phyloP scores from a whole-genome alignment of 495 filamentous ascomycete genomes.

The Lasiosphaeriaceae sp. region DNA sequence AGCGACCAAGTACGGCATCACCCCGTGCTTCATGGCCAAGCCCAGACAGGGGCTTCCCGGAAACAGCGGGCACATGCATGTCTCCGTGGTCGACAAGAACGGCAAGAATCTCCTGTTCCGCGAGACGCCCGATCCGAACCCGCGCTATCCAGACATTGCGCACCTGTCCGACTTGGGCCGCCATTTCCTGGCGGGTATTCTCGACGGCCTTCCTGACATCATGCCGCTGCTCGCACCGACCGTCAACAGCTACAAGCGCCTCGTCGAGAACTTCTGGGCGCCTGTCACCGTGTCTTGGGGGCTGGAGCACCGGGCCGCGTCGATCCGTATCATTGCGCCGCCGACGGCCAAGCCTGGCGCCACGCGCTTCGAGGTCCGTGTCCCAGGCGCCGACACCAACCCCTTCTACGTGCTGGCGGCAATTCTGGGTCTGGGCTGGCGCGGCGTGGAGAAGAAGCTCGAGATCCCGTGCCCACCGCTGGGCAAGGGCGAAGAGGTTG shows the following conservation, averaged over 20 bases:
- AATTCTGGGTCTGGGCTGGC: conserved; percentile 79
- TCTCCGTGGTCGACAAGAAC: conserved; percentile 68
- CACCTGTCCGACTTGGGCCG: conserved; percentile 82
- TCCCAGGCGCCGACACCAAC: conserved; percentile 87
- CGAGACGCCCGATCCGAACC: conserved; percentile 60
- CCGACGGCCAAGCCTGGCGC: conserved; percentile 78
- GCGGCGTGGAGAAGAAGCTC: conserved; percentile 86
- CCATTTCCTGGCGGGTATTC: conserved; percentile 88
- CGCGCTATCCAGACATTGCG: conserved; percentile 68
- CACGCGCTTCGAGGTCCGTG: conserved; percentile 87
- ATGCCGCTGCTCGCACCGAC: conserved; percentile 95
- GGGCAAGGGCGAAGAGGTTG: conserved; percentile 76
- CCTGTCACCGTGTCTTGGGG: conserved; percentile 98
- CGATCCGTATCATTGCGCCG: conserved; percentile 82
- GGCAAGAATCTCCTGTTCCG: conserved; percentile 80
- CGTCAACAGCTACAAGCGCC: conserved; percentile 93
- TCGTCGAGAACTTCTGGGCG: conserved; percentile 99
- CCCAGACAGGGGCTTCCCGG: conserved; percentile 84
- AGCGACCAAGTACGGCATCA: conserved; percentile 81
- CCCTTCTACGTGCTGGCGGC: conserved; percentile 84
- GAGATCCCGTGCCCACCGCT: conserved; percentile 78
- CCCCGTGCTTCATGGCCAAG: conserved; percentile 99
- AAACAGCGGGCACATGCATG: conserved; percentile 92
- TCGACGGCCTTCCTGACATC: conserved; percentile 85
- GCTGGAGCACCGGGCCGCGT: conserved; percentile 88